Evolutionary conservation across 192 early-diverging fungal genomes (phyloP).

Genomic region (Coemansia sp.): DNA sequence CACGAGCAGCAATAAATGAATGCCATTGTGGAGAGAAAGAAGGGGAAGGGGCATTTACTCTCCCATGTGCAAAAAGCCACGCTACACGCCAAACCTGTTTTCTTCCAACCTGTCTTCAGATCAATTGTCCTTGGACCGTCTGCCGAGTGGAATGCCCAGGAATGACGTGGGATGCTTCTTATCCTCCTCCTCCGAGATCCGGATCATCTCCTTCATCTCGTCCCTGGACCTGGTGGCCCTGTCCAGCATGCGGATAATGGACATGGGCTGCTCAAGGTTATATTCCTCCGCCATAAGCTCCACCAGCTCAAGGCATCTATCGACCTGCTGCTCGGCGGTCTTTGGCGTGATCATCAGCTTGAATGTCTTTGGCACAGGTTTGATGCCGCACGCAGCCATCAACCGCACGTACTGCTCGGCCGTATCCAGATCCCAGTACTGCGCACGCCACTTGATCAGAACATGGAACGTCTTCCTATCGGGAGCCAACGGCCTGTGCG

Average conservation of each 20-base stretch:
- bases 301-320: conserved; percentile 15
- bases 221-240: conserved; percentile 4
- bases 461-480: conserved; percentile 27
- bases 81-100: too few relatives aligned
- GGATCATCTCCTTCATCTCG: conserved; percentile 33
- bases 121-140: neutral
- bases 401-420: conserved; percentile 14
- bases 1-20: too few relatives aligned
- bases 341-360: conserved; percentile 20
- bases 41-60: too few relatives aligned
- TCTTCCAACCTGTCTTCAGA: too few relatives aligned
- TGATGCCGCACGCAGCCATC: conserved; percentile 21
- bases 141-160: neutral
- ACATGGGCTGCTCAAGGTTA: neutral
- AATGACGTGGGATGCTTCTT: neutral
- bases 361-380: conserved; percentile 18
- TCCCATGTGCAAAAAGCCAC: too few relatives aligned
- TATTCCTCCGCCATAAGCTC: conserved; percentile 9
- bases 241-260: conserved; percentile 13
- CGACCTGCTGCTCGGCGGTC: conserved; percentile 17
- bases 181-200: conserved; percentile 9
- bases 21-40: too few relatives aligned
- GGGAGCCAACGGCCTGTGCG: neutral
- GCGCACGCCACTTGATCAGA: conserved; percentile 39
- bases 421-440: conserved; percentile 42